Conservation (phyloP, 176 grass and related monocot species). For the Poa pratensis region DNA sequence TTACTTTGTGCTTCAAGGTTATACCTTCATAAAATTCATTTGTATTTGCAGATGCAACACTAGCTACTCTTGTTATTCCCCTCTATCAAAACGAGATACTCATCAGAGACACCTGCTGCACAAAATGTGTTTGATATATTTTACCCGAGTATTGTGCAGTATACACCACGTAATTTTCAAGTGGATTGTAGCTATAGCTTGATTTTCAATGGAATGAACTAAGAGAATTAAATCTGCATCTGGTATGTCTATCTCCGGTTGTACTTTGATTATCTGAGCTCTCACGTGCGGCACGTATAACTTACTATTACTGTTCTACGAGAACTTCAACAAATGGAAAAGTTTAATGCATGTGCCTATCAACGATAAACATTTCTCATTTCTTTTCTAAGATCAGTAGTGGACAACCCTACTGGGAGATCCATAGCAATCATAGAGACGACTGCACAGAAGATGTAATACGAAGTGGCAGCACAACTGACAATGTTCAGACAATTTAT, state of each 20-base stretch:
- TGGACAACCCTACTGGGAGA: not conserved
- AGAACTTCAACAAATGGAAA: not conserved
- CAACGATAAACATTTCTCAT: not conserved
- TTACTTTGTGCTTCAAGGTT: no score
- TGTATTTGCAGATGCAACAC: no score
- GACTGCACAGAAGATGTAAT: not conserved
- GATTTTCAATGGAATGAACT: not conserved
- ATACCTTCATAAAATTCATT: no score
- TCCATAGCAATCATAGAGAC: not conserved
- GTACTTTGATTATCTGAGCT: not conserved
- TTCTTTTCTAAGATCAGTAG: not conserved
- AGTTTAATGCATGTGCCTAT: not conserved
- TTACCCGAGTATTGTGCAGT: not conserved
- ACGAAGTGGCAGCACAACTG: not conserved
- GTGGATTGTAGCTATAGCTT: not conserved
- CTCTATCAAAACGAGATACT: no score
- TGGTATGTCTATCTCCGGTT: not conserved
- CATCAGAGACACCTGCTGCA: not conserved
- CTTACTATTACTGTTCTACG: not conserved
- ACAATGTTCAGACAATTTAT: slow-evolving; percentile 8
- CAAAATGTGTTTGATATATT: not conserved
- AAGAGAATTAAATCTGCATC: not conserved
- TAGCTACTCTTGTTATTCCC: no score
- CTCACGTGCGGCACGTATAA: not conserved
- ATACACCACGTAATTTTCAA: not conserved